These are phyloP conservation scores for Aspergillus chevalieri DNA, from an alignment of 2,329 filamentous ascomycete species.

Conservation along the genomic window DNA sequence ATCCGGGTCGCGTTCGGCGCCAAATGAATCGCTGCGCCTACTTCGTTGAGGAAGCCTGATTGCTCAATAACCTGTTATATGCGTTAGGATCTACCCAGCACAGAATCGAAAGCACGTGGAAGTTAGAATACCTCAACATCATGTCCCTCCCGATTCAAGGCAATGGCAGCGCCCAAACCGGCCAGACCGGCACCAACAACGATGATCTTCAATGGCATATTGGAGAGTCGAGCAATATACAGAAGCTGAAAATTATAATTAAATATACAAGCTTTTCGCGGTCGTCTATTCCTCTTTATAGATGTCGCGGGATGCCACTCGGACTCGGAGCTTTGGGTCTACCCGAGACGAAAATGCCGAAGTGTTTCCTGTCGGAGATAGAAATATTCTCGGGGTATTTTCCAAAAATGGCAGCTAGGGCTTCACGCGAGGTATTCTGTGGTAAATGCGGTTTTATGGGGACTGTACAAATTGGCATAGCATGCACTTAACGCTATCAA, in stretches of 20 bases:
- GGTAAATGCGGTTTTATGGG: neutral
- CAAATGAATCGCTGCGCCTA: constrained; percentile 28
- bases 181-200: constrained; percentile 15
- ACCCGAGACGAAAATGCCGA: neutral
- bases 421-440: too few relatives aligned
- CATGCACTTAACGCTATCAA: too few relatives aligned
- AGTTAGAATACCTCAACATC: constrained; percentile 16
- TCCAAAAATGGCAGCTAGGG: neutral
- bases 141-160: constrained; percentile 16
- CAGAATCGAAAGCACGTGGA: too few relatives aligned
- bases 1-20: constrained; percentile 26
- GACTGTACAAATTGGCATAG: too few relatives aligned
- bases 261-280: too few relatives aligned
- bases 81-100: neutral
- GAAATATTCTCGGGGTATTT: neutral
- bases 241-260: too few relatives aligned
- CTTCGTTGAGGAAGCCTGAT: constrained; percentile 27
- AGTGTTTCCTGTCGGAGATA: neutral
- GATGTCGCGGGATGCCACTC: too few relatives aligned
- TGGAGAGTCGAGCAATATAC: neutral
- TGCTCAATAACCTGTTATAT: constrained; percentile 17
- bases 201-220: constrained; percentile 7
- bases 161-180: constrained; percentile 20
- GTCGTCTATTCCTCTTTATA: too few relatives aligned
- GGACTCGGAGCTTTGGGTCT: neutral